Evolutionary conservation across 768 basidiomycete genomes (phyloP).

Genomic region (Calocybe cyanea): DNA sequence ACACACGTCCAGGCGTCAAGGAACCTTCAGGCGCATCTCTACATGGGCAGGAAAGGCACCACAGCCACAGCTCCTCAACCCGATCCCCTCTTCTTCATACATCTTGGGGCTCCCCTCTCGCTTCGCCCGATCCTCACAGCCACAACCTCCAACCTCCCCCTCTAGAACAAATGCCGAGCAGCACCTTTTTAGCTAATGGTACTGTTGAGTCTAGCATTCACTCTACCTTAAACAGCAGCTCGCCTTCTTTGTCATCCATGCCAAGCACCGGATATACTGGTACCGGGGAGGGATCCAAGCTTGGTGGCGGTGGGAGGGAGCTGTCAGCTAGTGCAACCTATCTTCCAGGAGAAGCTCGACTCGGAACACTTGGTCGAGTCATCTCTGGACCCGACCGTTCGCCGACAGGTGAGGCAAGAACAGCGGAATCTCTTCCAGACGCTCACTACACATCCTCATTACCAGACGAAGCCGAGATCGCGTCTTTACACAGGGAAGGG

Average conservation of each 20-base stretch:
- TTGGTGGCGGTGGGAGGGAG: background rate
- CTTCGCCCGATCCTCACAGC: conserved; percentile 20
- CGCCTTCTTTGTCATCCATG: background rate
- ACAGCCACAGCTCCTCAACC: background rate
- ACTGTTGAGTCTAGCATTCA: no score
- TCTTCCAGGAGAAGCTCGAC: conserved; percentile 1
- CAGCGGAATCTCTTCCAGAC: no score
- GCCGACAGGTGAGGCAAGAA: no score
- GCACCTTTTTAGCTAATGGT: no score
- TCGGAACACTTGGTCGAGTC: background rate
- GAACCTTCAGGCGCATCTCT: no score
- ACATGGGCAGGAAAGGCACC: no score
- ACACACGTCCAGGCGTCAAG: background rate
- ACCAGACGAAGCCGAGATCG: no score
- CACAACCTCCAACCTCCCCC: conserved; percentile 15
- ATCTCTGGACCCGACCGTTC: no score
- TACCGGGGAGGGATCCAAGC: conserved; percentile 5
- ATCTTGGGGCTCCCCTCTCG: conserved; percentile 32
- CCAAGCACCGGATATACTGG: conserved; percentile 5
- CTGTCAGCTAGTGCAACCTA: conserved; percentile 7
- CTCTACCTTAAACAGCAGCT: background rate
- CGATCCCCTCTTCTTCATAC: conserved; percentile 37
- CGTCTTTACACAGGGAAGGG: no score
- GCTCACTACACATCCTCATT: no score
- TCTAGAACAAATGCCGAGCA: no score